These are phyloP conservation scores for Fomitopsis serialis DNA, from an alignment of 768 basidiomycete genomes.

Conservation along the genomic window DNA sequence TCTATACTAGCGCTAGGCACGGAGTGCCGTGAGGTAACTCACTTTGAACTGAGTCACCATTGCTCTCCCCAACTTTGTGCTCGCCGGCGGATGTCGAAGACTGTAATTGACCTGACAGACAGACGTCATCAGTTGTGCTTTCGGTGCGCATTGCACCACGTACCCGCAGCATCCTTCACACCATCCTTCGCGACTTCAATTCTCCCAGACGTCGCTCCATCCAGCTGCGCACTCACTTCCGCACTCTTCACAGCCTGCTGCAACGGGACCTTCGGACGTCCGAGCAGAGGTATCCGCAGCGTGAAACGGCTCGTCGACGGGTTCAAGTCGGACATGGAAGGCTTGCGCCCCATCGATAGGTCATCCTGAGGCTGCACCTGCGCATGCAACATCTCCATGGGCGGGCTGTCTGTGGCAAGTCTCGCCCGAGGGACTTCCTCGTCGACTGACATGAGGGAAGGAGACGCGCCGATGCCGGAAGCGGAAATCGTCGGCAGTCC, in stretches of 20 bases:
- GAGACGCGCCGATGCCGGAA: neutral
- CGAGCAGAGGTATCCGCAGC: conserved; percentile 45
- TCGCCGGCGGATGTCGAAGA: neutral
- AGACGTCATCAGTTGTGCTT: neutral
- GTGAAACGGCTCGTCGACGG: conserved; percentile 41
- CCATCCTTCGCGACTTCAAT: neutral
- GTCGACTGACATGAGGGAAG: conserved; percentile 11
- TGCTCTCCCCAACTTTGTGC: neutral
- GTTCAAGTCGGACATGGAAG: conserved; percentile 28
- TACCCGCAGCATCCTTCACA: neutral
- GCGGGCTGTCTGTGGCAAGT: neutral
- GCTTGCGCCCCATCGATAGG: conserved; percentile 12
- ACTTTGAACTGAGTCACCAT: too few relatives aligned
- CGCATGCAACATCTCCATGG: neutral
- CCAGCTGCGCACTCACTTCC: neutral
- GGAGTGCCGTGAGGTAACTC: too few relatives aligned
- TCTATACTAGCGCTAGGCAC: neutral
- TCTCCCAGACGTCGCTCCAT: neutral
- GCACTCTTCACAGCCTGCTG: conserved; percentile 25
- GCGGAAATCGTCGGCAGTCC: neutral
- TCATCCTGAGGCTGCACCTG: conserved; percentile 9
- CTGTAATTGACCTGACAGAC: neutral
- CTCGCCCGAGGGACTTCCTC: conserved; percentile 15
- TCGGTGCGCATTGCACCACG: neutral
- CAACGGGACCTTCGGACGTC: conserved; percentile 39